Evolutionary conservation across 176 grass and related monocot species (phyloP).

Genomic region (Cenchrus fungigraminus): DNA sequence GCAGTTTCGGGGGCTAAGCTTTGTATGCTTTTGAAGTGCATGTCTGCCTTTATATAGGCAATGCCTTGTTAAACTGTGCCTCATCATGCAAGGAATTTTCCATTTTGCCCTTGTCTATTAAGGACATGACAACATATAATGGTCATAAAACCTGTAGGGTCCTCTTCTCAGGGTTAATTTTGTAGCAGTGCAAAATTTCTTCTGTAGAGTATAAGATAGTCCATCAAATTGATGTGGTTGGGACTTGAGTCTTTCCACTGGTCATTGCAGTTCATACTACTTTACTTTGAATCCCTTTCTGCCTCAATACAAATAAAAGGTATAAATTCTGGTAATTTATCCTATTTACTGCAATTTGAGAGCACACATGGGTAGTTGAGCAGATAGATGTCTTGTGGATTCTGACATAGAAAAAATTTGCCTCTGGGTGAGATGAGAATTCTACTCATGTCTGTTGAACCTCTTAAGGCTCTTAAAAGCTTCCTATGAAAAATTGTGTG

Average conservation of each 20-base stretch:
- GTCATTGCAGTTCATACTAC: background rate
- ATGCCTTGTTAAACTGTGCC: conserved; percentile 34
- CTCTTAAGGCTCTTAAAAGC: background rate
- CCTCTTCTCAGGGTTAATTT: conserved; percentile 26
- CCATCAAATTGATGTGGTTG: conserved; percentile 18
- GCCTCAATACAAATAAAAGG: background rate
- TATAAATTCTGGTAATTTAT: background rate
- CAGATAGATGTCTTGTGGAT: background rate
- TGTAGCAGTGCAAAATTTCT: conserved; percentile 38
- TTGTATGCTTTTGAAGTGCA: conserved; percentile 39
- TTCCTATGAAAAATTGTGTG: background rate
- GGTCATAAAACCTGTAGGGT: conserved; percentile 46
- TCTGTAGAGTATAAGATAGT: conserved; percentile 24
- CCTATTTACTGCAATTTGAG: conserved; percentile 3
- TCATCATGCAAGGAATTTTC: conserved; percentile 45
- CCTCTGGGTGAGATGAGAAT: background rate
- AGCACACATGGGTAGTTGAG: conserved; percentile 1
- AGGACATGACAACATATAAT: conserved; percentile 36
- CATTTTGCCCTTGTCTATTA: conserved; percentile 48
- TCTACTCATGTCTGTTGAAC: background rate
- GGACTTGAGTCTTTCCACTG: background rate
- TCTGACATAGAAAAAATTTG: conserved; percentile 13
- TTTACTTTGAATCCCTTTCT: conserved; percentile 10
- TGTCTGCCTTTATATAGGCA: conserved; percentile 62
- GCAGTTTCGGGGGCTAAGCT: conserved; percentile 37